phyloP scores from a whole-genome alignment of 257 asterid species.

The Nicotiana tabacum region DNA sequence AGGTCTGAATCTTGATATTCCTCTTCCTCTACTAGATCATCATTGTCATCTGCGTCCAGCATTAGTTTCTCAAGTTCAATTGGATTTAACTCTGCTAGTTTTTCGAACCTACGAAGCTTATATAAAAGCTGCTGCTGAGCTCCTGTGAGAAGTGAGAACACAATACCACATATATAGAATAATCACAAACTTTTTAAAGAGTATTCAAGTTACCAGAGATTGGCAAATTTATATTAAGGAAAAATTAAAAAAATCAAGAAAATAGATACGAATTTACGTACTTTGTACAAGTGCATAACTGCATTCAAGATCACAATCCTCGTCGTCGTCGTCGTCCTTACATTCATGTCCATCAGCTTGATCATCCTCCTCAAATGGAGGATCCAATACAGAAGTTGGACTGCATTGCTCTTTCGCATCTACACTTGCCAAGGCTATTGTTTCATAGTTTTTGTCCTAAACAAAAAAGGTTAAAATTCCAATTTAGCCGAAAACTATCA shows the following conservation, averaged over 20 bases:
- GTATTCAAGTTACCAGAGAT: too few species aligned
- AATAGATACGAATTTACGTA: constrained; percentile 26
- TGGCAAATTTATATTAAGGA: background rate
- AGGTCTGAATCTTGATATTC: constrained; percentile 26
- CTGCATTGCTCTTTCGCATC: constrained; percentile 81
- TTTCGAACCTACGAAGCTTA: constrained; percentile 52
- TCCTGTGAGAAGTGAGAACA: constrained; percentile 26
- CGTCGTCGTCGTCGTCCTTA: constrained; percentile 21
- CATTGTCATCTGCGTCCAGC: constrained; percentile 42
- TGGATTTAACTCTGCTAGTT: constrained; percentile 57
- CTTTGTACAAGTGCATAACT: constrained; percentile 70
- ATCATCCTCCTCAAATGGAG: constrained; percentile 58
- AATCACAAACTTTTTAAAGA: background rate
- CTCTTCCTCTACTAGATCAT: constrained; percentile 12
- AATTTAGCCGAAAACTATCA: background rate
- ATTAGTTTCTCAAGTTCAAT: constrained; percentile 54
- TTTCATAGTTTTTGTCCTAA: constrained; percentile 33
- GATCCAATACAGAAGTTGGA: constrained; percentile 70
- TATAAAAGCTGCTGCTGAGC: constrained; percentile 50
- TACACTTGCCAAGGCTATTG: constrained; percentile 13
- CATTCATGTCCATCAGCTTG: constrained; percentile 25
- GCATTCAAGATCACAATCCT: constrained; percentile 41
- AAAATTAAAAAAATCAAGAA: background rate
- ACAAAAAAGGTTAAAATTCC: background rate
- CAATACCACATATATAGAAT: background rate